Evolutionary conservation across 345 rosid species (phyloP).

Genomic region (Reutealis trisperma): DNA sequence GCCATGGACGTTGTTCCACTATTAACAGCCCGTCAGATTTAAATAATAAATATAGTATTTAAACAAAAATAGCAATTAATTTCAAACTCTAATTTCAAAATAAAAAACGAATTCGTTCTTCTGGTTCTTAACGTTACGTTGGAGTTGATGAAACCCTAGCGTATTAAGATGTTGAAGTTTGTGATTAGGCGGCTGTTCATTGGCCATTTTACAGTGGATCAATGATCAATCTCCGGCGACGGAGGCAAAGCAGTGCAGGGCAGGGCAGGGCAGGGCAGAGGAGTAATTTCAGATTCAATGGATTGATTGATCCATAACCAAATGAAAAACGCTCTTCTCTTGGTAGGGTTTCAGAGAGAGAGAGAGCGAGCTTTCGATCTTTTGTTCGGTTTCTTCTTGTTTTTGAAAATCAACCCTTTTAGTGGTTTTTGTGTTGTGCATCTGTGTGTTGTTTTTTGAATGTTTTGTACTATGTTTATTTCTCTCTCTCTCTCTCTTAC

Average conservation of each 20-base stretch:
- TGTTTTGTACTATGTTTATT: too few species aligned
- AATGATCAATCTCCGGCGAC: background rate
- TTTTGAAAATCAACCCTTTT: background rate
- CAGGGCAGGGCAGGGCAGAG: too few species aligned
- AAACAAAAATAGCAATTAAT: background rate
- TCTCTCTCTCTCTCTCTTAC: background rate
- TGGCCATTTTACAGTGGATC: background rate
- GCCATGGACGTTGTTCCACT: slow-evolving; percentile 9
- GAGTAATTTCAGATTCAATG: background rate
- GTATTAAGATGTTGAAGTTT: background rate
- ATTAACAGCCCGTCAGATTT: background rate
- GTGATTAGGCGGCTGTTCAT: background rate
- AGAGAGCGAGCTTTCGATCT: background rate
- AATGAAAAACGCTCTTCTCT: background rate
- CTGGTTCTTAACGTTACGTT: background rate
- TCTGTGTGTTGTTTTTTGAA: too few species aligned
- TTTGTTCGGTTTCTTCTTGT: background rate
- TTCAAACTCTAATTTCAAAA: background rate
- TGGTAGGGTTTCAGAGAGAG: too few species aligned
- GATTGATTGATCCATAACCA: background rate
- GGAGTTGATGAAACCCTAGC: background rate
- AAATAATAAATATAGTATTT: background rate
- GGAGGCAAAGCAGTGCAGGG: background rate
- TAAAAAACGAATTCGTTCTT: background rate
- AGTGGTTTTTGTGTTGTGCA: background rate